Percentiles rank a stretch among this genome's conserved stretches.
Conservation (phyloP, 371 early-diverging fungal species). For the Saksenaea oblongispora region DNA sequence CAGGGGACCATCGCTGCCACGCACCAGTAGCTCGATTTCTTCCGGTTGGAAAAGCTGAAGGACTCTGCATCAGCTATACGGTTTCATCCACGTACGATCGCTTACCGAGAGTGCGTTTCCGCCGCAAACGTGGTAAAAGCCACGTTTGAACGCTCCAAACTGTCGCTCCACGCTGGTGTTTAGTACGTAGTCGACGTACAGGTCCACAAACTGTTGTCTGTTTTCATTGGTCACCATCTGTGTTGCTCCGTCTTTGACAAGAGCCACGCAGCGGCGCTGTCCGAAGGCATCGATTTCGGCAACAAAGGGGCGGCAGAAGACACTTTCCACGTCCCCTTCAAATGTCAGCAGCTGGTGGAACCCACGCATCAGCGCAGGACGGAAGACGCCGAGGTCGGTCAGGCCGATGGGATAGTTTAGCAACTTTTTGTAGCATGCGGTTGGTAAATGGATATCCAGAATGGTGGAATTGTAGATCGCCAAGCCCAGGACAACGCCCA, state of each 20-base stretch:
- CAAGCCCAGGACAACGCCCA: slow-evolving; percentile 91
- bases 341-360: slow-evolving; percentile 81
- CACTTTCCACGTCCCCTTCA: slow-evolving; percentile 81
- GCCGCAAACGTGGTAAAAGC: slow-evolving; percentile 91
- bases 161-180: slow-evolving; percentile 75
- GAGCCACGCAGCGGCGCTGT: slow-evolving; percentile 64
- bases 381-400: slow-evolving; percentile 56
- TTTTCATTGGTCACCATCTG: slow-evolving; percentile 78
- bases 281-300: slow-evolving; percentile 81
- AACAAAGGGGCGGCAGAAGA: slow-evolving; percentile 84
- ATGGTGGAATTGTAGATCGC: slow-evolving; percentile 94
- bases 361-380: slow-evolving; percentile 77
- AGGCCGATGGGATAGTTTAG: slow-evolving; percentile 65
- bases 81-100: no score
- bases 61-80: no score
- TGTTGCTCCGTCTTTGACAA: slow-evolving; percentile 72
- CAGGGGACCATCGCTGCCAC: slow-evolving; percentile 87
- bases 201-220: slow-evolving; percentile 78
- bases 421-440: slow-evolving; percentile 95
- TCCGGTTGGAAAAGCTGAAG: slow-evolving; percentile 82
- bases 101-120: slow-evolving; percentile 81
- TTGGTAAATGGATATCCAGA: slow-evolving; percentile 88
- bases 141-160: slow-evolving; percentile 89
- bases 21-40: slow-evolving; percentile 95
- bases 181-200: slow-evolving; percentile 81